Base-by-base conservation (phyloP, 140 eudicot genomes). In the Erigeron philadelphicus region DNA sequence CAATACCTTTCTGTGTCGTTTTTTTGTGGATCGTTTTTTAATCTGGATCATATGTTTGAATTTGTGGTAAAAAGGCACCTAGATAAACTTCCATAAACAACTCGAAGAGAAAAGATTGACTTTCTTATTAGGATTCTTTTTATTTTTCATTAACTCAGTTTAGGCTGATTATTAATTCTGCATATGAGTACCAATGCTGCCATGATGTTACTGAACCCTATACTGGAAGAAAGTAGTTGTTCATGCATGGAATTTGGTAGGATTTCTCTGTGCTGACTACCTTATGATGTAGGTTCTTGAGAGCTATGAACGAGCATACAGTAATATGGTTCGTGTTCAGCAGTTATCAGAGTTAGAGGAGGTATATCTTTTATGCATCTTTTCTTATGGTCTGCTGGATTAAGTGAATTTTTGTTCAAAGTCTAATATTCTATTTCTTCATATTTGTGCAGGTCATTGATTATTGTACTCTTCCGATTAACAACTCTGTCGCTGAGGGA, bases 221-320 rank as follows among this genome's bases (percentile, higher is more conserved):
- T 25, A 59, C 11, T 59, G 15, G 7, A 11, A 8, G 16, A 8
- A 11, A 8, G 9, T 40, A 7, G 23, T 8, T 61, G 5, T 8
- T 60, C 46, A 60, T 1, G 65, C 65, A 60, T 59, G 65, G 42
- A 59, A 25, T 23, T 31, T 58, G 56, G 64, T n/a, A 59, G 63
- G 55, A 69, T 45, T 40, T 31, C 47, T 56, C 31, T 62, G 15
- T 72, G 62, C 67, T 77, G 63, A 63, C 53, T 64, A 44, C 41
- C 6, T 45, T 64, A 49, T 18, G 7, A 55, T 69, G 72, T 79
- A 93, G 98, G 98, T 94, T 68, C 86, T 94, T 71, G 99, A 94
- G 83, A 94, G 99, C 88, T 94, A 94, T 72, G 99, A 94, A 42
- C 97, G 99, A 69, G 97, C 95, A 11, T 94, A 94, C 81, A 94